Conservation (phyloP, 805 yeast genomes). For the Martiniozyma abietophila region DNA sequence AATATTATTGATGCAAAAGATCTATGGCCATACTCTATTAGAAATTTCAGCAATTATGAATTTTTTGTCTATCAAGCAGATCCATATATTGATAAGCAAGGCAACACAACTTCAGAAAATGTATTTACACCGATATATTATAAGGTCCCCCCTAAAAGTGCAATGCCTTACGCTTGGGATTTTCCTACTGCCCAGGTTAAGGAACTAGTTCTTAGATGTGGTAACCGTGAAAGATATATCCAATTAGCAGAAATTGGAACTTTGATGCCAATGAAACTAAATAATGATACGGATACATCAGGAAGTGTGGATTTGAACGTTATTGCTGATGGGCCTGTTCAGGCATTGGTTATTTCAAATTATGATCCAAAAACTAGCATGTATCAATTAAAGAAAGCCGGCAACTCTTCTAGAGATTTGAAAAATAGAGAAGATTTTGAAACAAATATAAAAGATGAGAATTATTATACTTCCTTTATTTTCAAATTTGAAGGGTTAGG, state of each 20-base stretch:
- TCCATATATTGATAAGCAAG: slow-evolving; percentile 59
- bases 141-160: slow-evolving; percentile 77
- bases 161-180: slow-evolving; percentile 98
- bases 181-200: slow-evolving; percentile 84
- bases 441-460: slow-evolving; percentile 43
- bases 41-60: slow-evolving; percentile 84
- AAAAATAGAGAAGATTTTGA: slow-evolving; percentile 39
- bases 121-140: slow-evolving; percentile 73
- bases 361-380: slow-evolving; percentile 72
- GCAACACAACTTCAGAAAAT: slow-evolving; percentile 44
- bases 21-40: slow-evolving; percentile 86
- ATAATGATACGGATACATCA: slow-evolving; percentile 1
- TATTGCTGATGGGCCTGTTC: slow-evolving; percentile 93
- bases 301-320: slow-evolving; percentile 79
- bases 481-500: slow-evolving; percentile 81
- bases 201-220: slow-evolving; percentile 65
- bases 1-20: slow-evolving; percentile 63
- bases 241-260: slow-evolving; percentile 92
- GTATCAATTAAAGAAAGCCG: slow-evolving; percentile 43
- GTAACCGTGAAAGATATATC: slow-evolving; percentile 65
- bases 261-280: slow-evolving; percentile 70
- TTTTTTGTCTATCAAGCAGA: slow-evolving; percentile 81
- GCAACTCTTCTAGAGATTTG: slow-evolving; percentile 22
- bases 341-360: slow-evolving; percentile 73
- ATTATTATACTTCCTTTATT: slow-evolving; percentile 41